Percentiles rank a stretch among this genome's conserved stretches.
phyloP scores from a whole-genome alignment of 2,329 filamentous ascomycete species.

The Falciphora oryzae region DNA sequence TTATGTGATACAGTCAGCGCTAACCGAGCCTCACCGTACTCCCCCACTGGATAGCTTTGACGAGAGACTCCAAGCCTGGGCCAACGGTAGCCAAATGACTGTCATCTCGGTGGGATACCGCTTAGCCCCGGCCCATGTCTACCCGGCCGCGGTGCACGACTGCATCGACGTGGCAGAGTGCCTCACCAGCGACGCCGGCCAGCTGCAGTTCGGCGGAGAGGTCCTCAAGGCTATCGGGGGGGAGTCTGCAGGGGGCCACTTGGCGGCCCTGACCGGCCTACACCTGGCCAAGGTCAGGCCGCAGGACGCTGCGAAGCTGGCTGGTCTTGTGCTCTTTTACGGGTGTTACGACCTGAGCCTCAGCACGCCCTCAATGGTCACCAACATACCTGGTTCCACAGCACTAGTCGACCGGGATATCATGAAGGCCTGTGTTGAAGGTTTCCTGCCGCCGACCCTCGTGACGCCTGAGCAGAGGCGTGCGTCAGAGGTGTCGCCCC shows the following conservation, averaged over 20 bases:
- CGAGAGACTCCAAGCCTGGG: slow-evolving; percentile 40
- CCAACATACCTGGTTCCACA: slow-evolving; percentile 38
- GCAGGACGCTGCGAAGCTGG: slow-evolving; percentile 31
- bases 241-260: background rate
- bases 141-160: slow-evolving; percentile 48
- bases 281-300: slow-evolving; percentile 35
- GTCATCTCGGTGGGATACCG: slow-evolving; percentile 54
- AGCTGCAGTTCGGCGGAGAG: slow-evolving; percentile 32
- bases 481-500: slow-evolving; percentile 39
- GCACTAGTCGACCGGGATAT: slow-evolving; percentile 36
- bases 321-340: slow-evolving; percentile 46
- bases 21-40: background rate
- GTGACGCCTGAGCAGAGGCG: slow-evolving; percentile 28
- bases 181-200: slow-evolving; percentile 38
- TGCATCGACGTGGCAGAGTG: slow-evolving; percentile 51
- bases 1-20: background rate
- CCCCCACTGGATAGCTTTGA: slow-evolving; percentile 15
- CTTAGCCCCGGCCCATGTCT: slow-evolving; percentile 53
- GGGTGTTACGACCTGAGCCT: slow-evolving; percentile 43
- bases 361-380: slow-evolving; percentile 34
- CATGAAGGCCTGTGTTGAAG: slow-evolving; percentile 20
- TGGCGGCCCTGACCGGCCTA: slow-evolving; percentile 23
- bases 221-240: slow-evolving; percentile 24
- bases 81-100: slow-evolving; percentile 40
- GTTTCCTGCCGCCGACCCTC: background rate